Base-by-base conservation (phyloP, 108 stramenopile genomes). In the Skeletonema menzelii region DNA sequence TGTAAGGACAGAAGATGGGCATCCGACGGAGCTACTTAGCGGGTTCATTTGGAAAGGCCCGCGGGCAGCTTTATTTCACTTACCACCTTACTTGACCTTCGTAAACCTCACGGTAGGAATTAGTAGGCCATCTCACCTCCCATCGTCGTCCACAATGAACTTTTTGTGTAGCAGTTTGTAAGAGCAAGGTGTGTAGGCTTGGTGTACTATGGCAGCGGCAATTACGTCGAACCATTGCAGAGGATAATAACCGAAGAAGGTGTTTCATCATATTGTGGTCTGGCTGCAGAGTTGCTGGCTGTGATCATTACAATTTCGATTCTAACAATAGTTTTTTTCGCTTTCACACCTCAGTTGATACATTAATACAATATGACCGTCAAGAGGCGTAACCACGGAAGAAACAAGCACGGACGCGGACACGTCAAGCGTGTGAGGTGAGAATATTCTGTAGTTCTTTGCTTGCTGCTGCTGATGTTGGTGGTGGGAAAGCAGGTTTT, bases 401-500 rank as follows among this genome's bases (percentile, higher is more conserved):
- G 99, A 58, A 99, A 99, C 96, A 98, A 98, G 93, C 94, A 98
- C 84, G 98, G 98, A 67, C 97, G 99, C 67, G 99, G 99, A 79
- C 98, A 98, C 91, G 98, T 98, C 79, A 96, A 97, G 84, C 95
- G 97, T 72, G 99, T 99, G 42, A 85, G 94, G 89, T 84, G 56
- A 67, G 84, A 42, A 20, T 34, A 19, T 31, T 26, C 4, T 14
- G n/a, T 7, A 13, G 56, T 19, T 27, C 3, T 5, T 60, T 62
- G 60, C 5, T 58, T 84, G 56, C 59, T 78, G 69, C 13, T 6
- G 14, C n/a, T n/a, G 22, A 7, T 1, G 31, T 32, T 67, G 55
- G 20, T n/a, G 63, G 65, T 75, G 67, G 58, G 5, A n/a, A 30
- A 62, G 27, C 4, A 32, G 28, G 28, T 30, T 60, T 17, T 46